These are phyloP conservation scores for Sclerotinia subarctica DNA, from an alignment of 2,329 filamentous ascomycete species.

Conservation along the genomic window DNA sequence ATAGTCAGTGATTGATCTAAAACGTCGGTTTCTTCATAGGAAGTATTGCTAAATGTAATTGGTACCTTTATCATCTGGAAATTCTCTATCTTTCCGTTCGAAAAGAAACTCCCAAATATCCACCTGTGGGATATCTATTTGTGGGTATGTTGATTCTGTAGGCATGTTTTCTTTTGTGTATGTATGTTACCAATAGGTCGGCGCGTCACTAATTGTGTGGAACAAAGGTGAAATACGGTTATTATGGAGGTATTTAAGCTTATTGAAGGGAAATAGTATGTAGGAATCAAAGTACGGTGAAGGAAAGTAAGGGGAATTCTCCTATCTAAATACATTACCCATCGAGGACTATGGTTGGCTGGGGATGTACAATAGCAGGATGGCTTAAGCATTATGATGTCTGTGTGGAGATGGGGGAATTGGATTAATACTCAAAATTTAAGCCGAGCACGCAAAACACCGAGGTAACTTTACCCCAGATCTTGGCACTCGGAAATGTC, in stretches of 20 bases:
- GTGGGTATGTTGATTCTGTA: slow-evolving; percentile 31
- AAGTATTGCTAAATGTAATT: slow-evolving; percentile 38
- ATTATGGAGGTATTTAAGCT: neutral
- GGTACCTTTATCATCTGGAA: slow-evolving; percentile 70
- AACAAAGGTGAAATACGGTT: neutral
- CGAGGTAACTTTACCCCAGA: slow-evolving; percentile 10
- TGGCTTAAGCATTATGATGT: neutral
- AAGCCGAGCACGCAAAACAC: slow-evolving; percentile 5
- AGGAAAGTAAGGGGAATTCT: neutral
- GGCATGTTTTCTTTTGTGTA: slow-evolving; percentile 27
- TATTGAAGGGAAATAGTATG: neutral
- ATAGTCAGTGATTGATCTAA: neutral
- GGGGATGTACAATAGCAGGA: neutral
- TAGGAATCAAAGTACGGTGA: neutral
- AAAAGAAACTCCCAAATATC: slow-evolving; percentile 81
- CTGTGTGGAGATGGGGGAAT: neutral
- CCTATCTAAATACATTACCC: neutral
- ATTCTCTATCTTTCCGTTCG: slow-evolving; percentile 61
- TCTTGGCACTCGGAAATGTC: neutral
- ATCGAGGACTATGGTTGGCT: neutral
- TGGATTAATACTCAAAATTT: neutral
- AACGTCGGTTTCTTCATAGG: neutral
- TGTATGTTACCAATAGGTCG: neutral
- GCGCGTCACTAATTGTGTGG: neutral
- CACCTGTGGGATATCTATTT: slow-evolving; percentile 65